Conservation (phyloP, 805 yeast genomes). For the Metschnikowia cerradonensis region DNA sequence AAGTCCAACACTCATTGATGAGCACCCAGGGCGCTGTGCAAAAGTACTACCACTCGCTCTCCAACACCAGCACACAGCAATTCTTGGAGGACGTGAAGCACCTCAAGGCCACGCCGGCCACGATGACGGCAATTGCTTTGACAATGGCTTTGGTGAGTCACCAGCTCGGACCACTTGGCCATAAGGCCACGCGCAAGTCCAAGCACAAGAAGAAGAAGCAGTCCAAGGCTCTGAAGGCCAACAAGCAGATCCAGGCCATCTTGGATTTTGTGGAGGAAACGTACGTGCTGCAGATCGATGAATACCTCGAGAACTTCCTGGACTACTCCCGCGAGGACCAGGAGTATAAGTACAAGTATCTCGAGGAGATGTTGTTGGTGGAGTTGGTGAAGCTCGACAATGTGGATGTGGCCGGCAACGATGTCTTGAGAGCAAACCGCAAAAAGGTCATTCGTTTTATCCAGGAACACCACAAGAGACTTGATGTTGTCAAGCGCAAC, state of each 20-base stretch:
- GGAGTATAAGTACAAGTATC: conserved; percentile 51
- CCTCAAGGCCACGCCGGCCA: conserved; percentile 31
- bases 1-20: conserved; percentile 1
- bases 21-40: conserved; percentile 4
- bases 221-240: conserved; percentile 38
- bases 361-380: conserved; percentile 65
- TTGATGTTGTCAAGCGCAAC: conserved; percentile 46
- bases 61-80: conserved; percentile 19
- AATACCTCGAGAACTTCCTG: conserved; percentile 11
- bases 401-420: conserved; percentile 51
- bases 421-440: conserved; percentile 51
- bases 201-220: conserved; percentile 34
- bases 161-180: no score
- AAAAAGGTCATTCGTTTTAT: conserved; percentile 56
- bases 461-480: conserved; percentile 53
- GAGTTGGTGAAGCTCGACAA: conserved; percentile 64
- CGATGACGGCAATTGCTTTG: conserved; percentile 20
- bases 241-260: conserved; percentile 34
- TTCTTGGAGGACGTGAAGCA: conserved; percentile 27
- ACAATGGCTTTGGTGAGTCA: no score
- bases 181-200: conserved; percentile 9
- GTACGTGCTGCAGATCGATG: conserved; percentile 31
- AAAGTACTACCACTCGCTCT: conserved; percentile 13
- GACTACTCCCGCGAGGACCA: conserved; percentile 18
- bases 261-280: conserved; percentile 38